These are phyloP conservation scores for Daldinia concentrica DNA, from an alignment of 495 filamentous ascomycete genomes.

Conservation along the genomic window DNA sequence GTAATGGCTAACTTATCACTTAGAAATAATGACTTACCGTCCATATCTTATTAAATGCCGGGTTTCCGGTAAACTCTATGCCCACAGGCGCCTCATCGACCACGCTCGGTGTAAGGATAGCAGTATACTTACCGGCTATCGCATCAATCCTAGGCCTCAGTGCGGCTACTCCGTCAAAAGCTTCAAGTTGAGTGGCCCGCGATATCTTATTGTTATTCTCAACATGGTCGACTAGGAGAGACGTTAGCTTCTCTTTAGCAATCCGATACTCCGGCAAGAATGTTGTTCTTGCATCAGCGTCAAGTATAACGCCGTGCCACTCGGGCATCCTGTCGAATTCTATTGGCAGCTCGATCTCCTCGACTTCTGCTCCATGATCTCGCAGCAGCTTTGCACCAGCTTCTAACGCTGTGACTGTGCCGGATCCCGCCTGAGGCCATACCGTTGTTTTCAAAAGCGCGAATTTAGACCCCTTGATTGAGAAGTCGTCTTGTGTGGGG, in stretches of 20 bases:
- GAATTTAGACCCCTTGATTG: slow-evolving; percentile 55
- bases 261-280: slow-evolving; percentile 59
- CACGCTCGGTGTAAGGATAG: slow-evolving; percentile 60
- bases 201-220: slow-evolving; percentile 52
- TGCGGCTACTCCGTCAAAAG: slow-evolving; percentile 56
- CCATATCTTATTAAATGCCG: slow-evolving; percentile 52
- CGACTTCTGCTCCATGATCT: slow-evolving; percentile 54
- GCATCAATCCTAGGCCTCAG: slow-evolving; percentile 58
- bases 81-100: slow-evolving; percentile 61
- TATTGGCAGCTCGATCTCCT: slow-evolving; percentile 57
- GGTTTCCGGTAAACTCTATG: slow-evolving; percentile 53
- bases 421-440: slow-evolving; percentile 60
- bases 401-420: slow-evolving; percentile 55
- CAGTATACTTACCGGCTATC: slow-evolving; percentile 56
- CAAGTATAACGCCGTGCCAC: slow-evolving; percentile 54
- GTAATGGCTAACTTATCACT: neutral
- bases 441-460: slow-evolving; percentile 58
- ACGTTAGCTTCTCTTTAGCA: slow-evolving; percentile 52
- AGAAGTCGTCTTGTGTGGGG: slow-evolving; percentile 40
- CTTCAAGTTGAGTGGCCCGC: slow-evolving; percentile 52
- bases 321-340: slow-evolving; percentile 55
- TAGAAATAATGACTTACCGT: slow-evolving; percentile 36
- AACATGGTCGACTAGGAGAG: slow-evolving; percentile 52
- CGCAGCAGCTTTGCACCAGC: slow-evolving; percentile 52
- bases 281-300: slow-evolving; percentile 52